A percentile compares a stretch with the other conserved stretches of the same genome.
Conservation (phyloP, 139 green algal species). For the Microglena sp. region DNA sequence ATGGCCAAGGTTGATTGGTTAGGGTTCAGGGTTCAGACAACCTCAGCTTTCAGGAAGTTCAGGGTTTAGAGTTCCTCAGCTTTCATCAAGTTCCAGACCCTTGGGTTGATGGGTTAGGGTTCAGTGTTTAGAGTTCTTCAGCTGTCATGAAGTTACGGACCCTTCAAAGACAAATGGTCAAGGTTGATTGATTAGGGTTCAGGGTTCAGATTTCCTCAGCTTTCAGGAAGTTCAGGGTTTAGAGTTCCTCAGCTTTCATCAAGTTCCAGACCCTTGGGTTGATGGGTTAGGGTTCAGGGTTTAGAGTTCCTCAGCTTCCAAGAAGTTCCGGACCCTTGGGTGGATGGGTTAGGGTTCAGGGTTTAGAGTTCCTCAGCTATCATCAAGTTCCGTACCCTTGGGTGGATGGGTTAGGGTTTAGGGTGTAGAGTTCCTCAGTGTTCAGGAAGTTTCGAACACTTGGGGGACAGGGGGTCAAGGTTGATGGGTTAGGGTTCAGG, state of each 20-base stretch:
- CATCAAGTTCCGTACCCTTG: constrained; percentile 55
- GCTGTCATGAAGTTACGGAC: constrained; percentile 51
- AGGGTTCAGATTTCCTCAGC: background rate
- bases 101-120: constrained; percentile 4
- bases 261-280: too few species aligned
- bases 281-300: too few species aligned
- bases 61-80: too few species aligned
- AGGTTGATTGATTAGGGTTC: background rate
- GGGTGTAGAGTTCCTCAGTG: too few species aligned
- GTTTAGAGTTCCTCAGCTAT: constrained; percentile 37
- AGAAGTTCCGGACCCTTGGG: constrained; percentile 54
- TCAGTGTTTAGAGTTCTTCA: background rate
- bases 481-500: too few species aligned
- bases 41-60: constrained; percentile 21
- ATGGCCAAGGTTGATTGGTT: background rate
- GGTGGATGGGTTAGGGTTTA: too few species aligned
- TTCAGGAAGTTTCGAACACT: too few species aligned
- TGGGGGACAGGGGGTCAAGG: too few species aligned
- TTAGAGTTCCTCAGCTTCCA: constrained; percentile 41
- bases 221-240: too few species aligned
- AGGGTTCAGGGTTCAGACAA: background rate
- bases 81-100: constrained; percentile 55
- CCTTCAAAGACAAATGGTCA: constrained; percentile 3
- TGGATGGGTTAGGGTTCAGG: too few species aligned
- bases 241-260: too few species aligned